Conservation (phyloP, 1,284 basidiomycete species). For the Boletus mariae region DNA sequence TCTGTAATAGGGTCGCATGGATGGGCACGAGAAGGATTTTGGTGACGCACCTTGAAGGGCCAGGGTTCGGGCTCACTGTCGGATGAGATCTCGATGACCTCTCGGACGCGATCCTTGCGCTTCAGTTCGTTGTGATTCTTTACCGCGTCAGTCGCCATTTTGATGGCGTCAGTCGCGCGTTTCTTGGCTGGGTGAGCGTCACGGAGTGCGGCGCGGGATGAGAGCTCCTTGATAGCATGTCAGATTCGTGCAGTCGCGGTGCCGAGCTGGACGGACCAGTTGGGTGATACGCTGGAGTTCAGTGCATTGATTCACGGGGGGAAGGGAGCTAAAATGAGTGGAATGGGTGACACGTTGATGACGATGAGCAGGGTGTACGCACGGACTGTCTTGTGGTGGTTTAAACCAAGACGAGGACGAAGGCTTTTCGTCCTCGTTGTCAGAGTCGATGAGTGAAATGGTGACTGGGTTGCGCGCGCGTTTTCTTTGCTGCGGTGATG, state of each 20-base stretch:
- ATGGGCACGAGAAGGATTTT: neutral
- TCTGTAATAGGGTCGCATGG: slow-evolving; percentile 14
- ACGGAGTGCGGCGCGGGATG: slow-evolving; percentile 12
- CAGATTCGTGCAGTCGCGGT: neutral
- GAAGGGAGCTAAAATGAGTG: neutral
- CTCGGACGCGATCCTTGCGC: slow-evolving; percentile 18
- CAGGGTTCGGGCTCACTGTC: slow-evolving; percentile 29
- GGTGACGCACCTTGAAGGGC: slow-evolving; percentile 22
- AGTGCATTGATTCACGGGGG: slow-evolving; percentile 11
- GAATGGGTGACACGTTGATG: neutral
- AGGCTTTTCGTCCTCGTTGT: slow-evolving; percentile 9
- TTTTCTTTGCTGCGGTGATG: slow-evolving; percentile 13
- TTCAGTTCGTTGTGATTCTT: slow-evolving; percentile 15
- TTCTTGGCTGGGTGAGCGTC: slow-evolving; percentile 18
- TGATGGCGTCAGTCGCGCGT: slow-evolving; percentile 20
- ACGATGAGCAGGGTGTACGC: slow-evolving; percentile 3
- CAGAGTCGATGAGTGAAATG: slow-evolving; percentile 21
- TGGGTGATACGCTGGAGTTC: slow-evolving; percentile 27
- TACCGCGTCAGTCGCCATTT: slow-evolving; percentile 13
- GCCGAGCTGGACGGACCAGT: slow-evolving; percentile 12
- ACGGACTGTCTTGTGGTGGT: slow-evolving; percentile 7
- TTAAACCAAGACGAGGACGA: slow-evolving; percentile 6
- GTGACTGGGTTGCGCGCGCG: slow-evolving; percentile 8
- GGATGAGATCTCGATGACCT: slow-evolving; percentile 29
- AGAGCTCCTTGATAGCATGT: slow-evolving; percentile 22